Evolutionary conservation across 257 asterid species (phyloP), one percentile per base, ranked within the genome.

Genomic region (Plantago ovata): DNA sequence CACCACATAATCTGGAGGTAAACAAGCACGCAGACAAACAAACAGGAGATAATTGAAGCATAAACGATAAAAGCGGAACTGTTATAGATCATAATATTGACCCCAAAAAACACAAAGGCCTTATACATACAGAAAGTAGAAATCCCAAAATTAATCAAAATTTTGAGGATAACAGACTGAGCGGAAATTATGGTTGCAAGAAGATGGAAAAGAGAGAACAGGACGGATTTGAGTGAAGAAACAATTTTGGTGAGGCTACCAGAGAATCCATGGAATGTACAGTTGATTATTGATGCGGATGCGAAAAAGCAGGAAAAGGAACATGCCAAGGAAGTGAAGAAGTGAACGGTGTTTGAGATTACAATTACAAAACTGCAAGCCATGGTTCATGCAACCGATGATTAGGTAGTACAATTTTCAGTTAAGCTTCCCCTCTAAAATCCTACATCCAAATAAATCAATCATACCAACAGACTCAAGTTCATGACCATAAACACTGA

Each of bases 211-310:
- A 84, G 79, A 0, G 86, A 76, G 48, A 51, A 62, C 20, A 69
- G n/a, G 14, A 77, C 57, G 0, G 90, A 82, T 45, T 79, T 72
- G 18, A 89, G 46, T 3, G 97, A 76, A 38, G 81, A 55, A 2
- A 66, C 6, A 10, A 84, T 49, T 6, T 61, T 67, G 12, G 82
- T 72, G 20, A 94, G 93, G 43, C 78, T 71, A 8, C 77, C 69
- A 38, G 77, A 69, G 67, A 82, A 80, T 6, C 85, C 94, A 47
- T 72, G 77, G 67, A 80, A 72, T 48, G 89, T 66, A 75, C 77
- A 74, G 73, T 77, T 63, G 42, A 81, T 75, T 79, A 86, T 72
- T 3, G 90, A 72, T 3, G 88, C 61, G 11, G 66, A 45, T 57
- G 88, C 82, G 38, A 72, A 75, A 16, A 75, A 40, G 68, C 70